Base-by-base conservation (phyloP, 345 rosid genomes). In the Brassica cretica region DNA sequence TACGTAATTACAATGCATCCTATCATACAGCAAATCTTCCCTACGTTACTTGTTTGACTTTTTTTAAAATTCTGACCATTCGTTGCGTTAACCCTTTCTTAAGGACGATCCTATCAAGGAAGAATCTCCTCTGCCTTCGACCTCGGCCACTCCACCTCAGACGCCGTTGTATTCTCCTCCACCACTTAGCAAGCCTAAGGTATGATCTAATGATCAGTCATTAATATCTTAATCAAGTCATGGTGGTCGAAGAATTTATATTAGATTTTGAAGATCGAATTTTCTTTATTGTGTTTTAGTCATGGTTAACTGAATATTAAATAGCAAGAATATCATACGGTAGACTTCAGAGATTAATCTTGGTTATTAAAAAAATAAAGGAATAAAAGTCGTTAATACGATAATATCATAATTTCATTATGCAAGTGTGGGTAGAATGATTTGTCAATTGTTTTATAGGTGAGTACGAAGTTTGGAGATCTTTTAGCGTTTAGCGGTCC, bases 401-500 rank as follows among this genome's bases (percentile, higher is more conserved):
- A 33, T 41, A 10, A 37, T 39, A 39, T 39, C 9, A 39, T 51
- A 51, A 51, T 51, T n/a, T 51, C 56, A n/a, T n/a, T 51, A 51
- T n/a, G 56, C 56, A 51, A n/a, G 56, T 51, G 56, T 5, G 56
- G 9, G 19, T 12, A n/a, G 16, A 3, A 64, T 64, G 29, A 35
- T 53, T 25, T 66, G 19, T 15, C 10, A 1, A 15, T 6, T 66
- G 39, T 60, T 69, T 53, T 53, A 16, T 56, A 86, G 89, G 84
- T 78, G 27, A 89, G 91, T 79, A 89, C 90, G 0, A 89, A 81
- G 15, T 87, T 89, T 74, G 39, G 85, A 0, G 95, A 90, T 29
- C 61, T 90, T 4, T 67, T 93, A 11, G 95, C 95, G 1, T 91
- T 93, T 53, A 83, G 92, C 27, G 98, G 96, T 44, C 91, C 90